phyloP scores from a whole-genome alignment of 2,329 filamentous ascomycete genomes.

The Penicillium italicum region DNA sequence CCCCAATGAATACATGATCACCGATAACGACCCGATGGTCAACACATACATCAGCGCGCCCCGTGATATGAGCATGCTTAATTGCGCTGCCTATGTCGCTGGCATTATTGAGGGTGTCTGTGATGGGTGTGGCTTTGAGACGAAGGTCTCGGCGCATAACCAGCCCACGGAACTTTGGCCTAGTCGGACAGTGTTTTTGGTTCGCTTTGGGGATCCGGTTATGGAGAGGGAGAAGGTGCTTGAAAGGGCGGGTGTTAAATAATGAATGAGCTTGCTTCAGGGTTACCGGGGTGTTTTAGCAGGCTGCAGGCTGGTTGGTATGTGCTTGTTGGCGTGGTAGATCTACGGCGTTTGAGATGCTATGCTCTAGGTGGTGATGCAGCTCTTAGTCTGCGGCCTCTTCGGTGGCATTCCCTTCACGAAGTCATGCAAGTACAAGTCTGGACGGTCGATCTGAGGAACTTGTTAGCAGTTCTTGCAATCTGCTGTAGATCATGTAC shows the following conservation, averaged over 20 bases:
- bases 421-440: constrained; percentile 9
- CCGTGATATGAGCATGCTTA: constrained; percentile 92
- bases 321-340: background rate
- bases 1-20: constrained; percentile 97
- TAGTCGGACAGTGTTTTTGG: constrained; percentile 88
- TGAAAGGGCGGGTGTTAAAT: constrained; percentile 56
- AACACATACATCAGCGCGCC: constrained; percentile 92
- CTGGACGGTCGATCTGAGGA: background rate
- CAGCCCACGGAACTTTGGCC: constrained; percentile 81
- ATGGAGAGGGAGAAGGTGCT: constrained; percentile 85
- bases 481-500: constrained; percentile 8
- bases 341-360: background rate
- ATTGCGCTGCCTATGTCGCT: constrained; percentile 92
- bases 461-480: background rate
- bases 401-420: background rate
- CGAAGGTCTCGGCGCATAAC: constrained; percentile 84
- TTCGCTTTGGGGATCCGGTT: constrained; percentile 88
- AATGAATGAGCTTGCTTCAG: background rate
- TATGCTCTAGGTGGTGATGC: background rate
- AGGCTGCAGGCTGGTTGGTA: background rate
- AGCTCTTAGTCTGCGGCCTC: background rate
- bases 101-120: constrained; percentile 94
- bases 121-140: constrained; percentile 86
- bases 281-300: background rate
- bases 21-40: constrained; percentile 94